Evolutionary conservation across 352 stramenopile species (phyloP), one percentile per base, ranked within the genome.

Genomic region (Globisporangium ultimum): DNA sequence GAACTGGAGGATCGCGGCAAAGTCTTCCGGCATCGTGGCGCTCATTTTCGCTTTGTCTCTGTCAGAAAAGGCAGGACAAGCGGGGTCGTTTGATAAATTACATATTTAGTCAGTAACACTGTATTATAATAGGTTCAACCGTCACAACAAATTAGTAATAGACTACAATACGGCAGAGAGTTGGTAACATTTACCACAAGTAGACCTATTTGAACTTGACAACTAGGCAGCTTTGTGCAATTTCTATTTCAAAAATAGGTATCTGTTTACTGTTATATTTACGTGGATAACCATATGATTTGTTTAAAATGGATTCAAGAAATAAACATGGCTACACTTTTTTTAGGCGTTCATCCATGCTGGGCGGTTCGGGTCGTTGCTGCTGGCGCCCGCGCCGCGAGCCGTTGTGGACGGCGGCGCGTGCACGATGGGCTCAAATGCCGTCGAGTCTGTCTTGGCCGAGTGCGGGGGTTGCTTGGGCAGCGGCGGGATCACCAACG

Each of bases 1-100:
- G n/a, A 48, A 62, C 15, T 46, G 42, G 10, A 80, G 55, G 20
- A 78, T 48, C 52, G 51, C 68, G 55, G 63, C 50, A 47, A 84
- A 71, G 43, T 76, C 68, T 22, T 67, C 63, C 1, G 65, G 65
- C 53, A 78, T 60, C 28, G 48, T n/a, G 9, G 18, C 34, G 46
- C 17, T 58, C 56, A 48, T n/a, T 38, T 11, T 45, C n/a, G n/a
- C n/a, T n/a, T n/a, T n/a, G n/a, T n/a, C n/a, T n/a, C 34, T 51
- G 10, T 51, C 46, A 22, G 18, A 51, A 51, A 51, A 51, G 22
- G 14, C 38, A 43, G 38, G 38, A 43, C 10, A 43, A n/a, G n/a
- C n/a, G n/a, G n/a, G n/a, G n/a, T n/a, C n/a, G n/a, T n/a, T n/a
- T n/a, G n/a, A n/a, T n/a, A n/a, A n/a, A n/a, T n/a, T n/a, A n/a